Evolutionary conservation across 2,329 filamentous ascomycete species (phyloP).

Genomic region (Colletotrichum sp.): DNA sequence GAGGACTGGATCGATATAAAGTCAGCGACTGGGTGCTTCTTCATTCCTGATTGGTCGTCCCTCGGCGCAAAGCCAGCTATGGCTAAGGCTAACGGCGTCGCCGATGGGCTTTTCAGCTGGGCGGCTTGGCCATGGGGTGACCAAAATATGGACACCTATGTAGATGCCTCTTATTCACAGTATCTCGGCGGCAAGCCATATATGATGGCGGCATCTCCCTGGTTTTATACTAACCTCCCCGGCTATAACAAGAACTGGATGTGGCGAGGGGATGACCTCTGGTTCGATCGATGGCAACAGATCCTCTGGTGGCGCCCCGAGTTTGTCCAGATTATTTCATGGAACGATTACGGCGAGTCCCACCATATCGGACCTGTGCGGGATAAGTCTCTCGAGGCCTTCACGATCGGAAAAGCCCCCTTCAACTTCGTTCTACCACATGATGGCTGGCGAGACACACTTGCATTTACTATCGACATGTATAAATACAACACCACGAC

Average conservation of each 20-base stretch:
- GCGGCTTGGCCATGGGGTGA: slow-evolving; percentile 38
- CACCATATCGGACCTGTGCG: slow-evolving; percentile 57
- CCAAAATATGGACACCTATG: slow-evolving; percentile 17
- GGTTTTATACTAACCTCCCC: slow-evolving; percentile 65
- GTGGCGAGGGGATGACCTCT: slow-evolving; percentile 64
- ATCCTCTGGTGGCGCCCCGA: slow-evolving; percentile 57
- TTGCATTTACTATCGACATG: slow-evolving; percentile 53
- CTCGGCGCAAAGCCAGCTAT: slow-evolving; percentile 25
- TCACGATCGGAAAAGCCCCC: slow-evolving; percentile 34
- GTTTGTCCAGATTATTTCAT: slow-evolving; percentile 56
- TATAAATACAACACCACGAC: slow-evolving; percentile 48
- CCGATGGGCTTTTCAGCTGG: slow-evolving; percentile 42
- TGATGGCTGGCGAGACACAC: slow-evolving; percentile 51
- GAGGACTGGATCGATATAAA: slow-evolving; percentile 50
- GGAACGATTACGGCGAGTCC: slow-evolving; percentile 62
- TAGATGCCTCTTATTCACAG: slow-evolving; percentile 21
- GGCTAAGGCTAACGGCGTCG: slow-evolving; percentile 1
- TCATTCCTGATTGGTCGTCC: slow-evolving; percentile 50
- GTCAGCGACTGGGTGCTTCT: slow-evolving; percentile 38
- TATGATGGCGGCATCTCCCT: slow-evolving; percentile 62
- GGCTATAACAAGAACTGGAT: slow-evolving; percentile 66
- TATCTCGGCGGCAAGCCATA: slow-evolving; percentile 26
- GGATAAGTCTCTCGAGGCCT: slow-evolving; percentile 21
- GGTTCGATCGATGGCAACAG: slow-evolving; percentile 63
- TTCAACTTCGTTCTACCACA: slow-evolving; percentile 56